Base-by-base conservation (phyloP, 2,329 filamentous ascomycete genomes). In the Clonostachys chloroleuca region DNA sequence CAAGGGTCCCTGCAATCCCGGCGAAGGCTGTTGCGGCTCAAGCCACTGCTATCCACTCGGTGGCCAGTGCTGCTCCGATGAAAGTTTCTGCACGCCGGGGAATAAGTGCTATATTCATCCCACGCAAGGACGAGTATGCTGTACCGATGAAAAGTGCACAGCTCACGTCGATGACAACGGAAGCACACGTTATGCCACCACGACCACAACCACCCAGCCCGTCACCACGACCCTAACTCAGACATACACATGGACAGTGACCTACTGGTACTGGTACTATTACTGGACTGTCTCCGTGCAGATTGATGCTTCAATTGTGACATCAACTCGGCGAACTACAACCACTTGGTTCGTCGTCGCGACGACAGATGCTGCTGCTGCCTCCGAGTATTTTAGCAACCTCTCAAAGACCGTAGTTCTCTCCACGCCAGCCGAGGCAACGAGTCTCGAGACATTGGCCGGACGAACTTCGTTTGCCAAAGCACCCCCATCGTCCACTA, bases 211-310 rank as follows among this genome's bases (percentile, higher is more conserved):
- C 34, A 52, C 51, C 16, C 41, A 35, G 17, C 45, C 46, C 12
- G 51, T 47, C 49, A 48, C 40, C 9, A 47, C 47, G 10, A 51
- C 49, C n/a, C 14, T 17, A 4, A 47, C 42, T 12, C 51, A 49
- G n/a, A 49, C 49, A 39, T 59, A 59, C 44, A 54, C 54, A 48
- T 58, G 53, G 43, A 58, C 54, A 16, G 43, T 54, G 18, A 56
- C 52, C 33, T 58, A 51, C 51, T 54, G 47, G 33, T 59, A 57
- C 49, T 57, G 52, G 39, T 51, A 46, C 39, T 58, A 54, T 44
- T 59, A 60, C 51, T 59, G 52, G 52, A 55, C 49, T 45, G 55
- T 52, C 52, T 44, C 18, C n/a, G 41, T 51, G 33, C 46, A 52
- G 17, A 54, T 54, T 36, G 49, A 52, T 12, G 50, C 48, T 37